Evolutionary conservation across 148 eudicot species (phyloP).

Genomic region (Spergularia bocconei): DNA sequence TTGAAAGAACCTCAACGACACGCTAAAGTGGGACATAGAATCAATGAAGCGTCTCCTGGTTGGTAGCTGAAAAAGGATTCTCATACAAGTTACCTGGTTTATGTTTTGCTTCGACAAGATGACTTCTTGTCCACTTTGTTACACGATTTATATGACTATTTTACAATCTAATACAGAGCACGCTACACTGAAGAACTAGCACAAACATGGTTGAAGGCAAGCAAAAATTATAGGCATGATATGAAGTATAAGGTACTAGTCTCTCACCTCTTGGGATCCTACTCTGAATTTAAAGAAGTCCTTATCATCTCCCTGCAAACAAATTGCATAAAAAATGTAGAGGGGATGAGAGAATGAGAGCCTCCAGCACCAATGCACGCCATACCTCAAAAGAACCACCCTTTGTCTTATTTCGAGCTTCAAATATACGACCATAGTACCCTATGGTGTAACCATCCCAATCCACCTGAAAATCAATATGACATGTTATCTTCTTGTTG

Average conservation of each 20-base stretch:
- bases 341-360: constrained; percentile 5
- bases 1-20: too few relatives aligned
- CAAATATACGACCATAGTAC: constrained; percentile 97
- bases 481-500: constrained; percentile 11
- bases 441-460: constrained; percentile 99
- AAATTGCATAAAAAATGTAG: neutral
- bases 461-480: constrained; percentile 61
- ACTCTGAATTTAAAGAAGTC: constrained; percentile 82
- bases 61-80: too few relatives aligned
- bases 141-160: too few relatives aligned
- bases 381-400: constrained; percentile 97
- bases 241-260: neutral
- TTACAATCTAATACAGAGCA: too few relatives aligned
- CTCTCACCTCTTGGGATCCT: constrained; percentile 76
- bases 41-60: too few relatives aligned
- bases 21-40: too few relatives aligned
- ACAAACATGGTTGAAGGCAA: neutral
- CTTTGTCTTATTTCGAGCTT: constrained; percentile 98
- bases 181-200: too few relatives aligned
- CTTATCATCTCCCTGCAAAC: constrained; percentile 78
- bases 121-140: too few relatives aligned
- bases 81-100: too few relatives aligned
- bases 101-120: too few relatives aligned
- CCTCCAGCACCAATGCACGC: constrained; percentile 1
- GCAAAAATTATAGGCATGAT: constrained; percentile 2